Evolutionary conservation across 306 rosid species (phyloP), one percentile per base, ranked within the genome.

Genomic region (Pueraria montana): DNA sequence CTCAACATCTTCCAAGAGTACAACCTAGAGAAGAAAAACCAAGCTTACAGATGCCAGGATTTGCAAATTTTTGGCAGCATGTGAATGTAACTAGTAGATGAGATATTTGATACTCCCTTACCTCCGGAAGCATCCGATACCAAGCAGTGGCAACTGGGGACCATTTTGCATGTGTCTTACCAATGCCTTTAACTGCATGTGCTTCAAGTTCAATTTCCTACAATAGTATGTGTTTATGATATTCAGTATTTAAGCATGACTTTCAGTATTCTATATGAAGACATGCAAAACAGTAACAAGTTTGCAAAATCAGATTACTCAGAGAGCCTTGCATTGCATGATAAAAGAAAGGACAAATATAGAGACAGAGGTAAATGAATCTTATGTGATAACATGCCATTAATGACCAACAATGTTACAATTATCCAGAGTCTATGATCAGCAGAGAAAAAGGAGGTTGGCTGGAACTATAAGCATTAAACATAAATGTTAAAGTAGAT

Each of bases 51-150:
- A 45, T 55, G 63, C 43, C 45, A 82, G 64, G 72, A 18, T 80
- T 45, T 65, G 27, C n/a, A 74, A 66, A 40, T 43, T 18, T 78
- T 36, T 27, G 20, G 12, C 21, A 21, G 23, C 1, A 16, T 10
- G 6, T 11, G 5, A 32, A 81, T 12, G 62, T 74, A 79, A 81
- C 12, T 45, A 62, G 52, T 36, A 62, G 66, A 21, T 52, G 50
- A 67, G 18, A 40, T 55, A 65, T 20, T 26, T 45, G 43, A 73
- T 46, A 81, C 76, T 71, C 42, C 34, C 82, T 62, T 87, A 92
- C 98, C 98, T 94, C 98, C 0, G 99, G 99, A 82, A 96, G 98
- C 99, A 96, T 96, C 84, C 92, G 85, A 87, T 94, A 96, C 99
- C 99, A 96, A 81, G 96, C 96, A 79, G 99, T 94, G 50, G 93